Conservation (phyloP, 192 early-diverging fungal species). For the Geranomyces variabilis region DNA sequence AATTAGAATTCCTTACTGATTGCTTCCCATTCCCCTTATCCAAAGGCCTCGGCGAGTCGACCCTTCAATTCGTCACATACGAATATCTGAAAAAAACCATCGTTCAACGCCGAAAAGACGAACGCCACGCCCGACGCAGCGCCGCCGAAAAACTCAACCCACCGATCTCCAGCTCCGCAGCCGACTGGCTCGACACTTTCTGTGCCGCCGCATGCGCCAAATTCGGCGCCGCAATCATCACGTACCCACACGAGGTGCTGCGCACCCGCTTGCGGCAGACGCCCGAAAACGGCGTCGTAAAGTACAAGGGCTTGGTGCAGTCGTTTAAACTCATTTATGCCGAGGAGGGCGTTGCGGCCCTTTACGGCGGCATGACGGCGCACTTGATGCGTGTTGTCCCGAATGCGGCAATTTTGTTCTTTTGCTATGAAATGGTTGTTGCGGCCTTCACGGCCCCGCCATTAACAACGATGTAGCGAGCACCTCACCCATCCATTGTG, state of each 20-base stretch:
- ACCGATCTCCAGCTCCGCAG: constrained; percentile 11
- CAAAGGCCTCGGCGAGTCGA: constrained; percentile 81
- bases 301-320: constrained; percentile 77
- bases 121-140: constrained; percentile 1
- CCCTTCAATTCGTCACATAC: constrained; percentile 96
- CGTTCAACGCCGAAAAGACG: constrained; percentile 27
- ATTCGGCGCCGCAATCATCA: constrained; percentile 79
- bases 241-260: constrained; percentile 96
- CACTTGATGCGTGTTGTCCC: constrained; percentile 94
- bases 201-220: constrained; percentile 84
- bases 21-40: background rate
- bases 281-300: constrained; percentile 67
- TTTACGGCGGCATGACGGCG: constrained; percentile 95
- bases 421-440: constrained; percentile 41
- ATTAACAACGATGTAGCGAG: too few species aligned
- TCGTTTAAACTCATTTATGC: constrained; percentile 54
- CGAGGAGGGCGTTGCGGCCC: constrained; percentile 82
- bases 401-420: constrained; percentile 93
- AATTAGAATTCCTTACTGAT: background rate
- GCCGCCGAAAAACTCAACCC: background rate
- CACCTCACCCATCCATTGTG: too few species aligned
- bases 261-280: constrained; percentile 88
- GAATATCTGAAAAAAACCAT: constrained; percentile 81
- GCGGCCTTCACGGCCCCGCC: constrained; percentile 1
- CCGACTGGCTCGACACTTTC: constrained; percentile 82